Evolutionary conservation across 169 alveolate genomes (phyloP), one percentile per base, ranked within the genome.

Genomic region (Sarcocystis neurona): DNA sequence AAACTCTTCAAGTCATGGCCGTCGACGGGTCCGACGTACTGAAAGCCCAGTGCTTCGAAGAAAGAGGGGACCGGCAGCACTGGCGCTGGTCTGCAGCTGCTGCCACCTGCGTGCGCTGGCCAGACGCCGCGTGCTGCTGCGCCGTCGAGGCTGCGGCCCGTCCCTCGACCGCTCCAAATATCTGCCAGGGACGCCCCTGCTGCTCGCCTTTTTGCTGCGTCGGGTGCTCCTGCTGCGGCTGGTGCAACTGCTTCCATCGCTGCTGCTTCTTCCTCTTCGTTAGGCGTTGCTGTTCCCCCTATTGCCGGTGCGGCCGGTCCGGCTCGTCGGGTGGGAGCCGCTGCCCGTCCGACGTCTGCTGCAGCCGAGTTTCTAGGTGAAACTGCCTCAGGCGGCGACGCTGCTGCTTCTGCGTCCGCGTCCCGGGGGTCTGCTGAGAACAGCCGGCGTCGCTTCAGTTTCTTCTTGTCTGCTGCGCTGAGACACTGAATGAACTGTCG

Each of bases 21-120:
- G 80, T 95, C 96, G 10, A 93, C 74, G 3, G 96, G 96, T 18
- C 96, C 97, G 63, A 95, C 68, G 87, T 94, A 80, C 88, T 92
- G 72, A 82, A 93, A 66, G 44, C 91, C 91, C 39, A 91, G 39
- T 68, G 84, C 91, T 80, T 79, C 94, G 46, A 91, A 60, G 47
- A 84, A 60, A 60, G 74, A 92, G 15, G 34, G 93, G 92, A 44
- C 72, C 84, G 60, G 47, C 74, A 79, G 53, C 60, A n/a, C n/a
- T n/a, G n/a, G n/a, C n/a, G n/a, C n/a, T n/a, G n/a, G n/a, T n/a
- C n/a, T n/a, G n/a, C n/a, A 0, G 75, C 75, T 63, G n/a, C 75
- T 20, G 34, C 43, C 27, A 32, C 46, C 75, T 39, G 15, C 75
- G n/a, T 63, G 75, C 46, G 75, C 43, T 63, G 75, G 75, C 34